Evolutionary conservation across 805 yeast species (phyloP).

Genomic region (Metschnikowia kunwiensis): DNA sequence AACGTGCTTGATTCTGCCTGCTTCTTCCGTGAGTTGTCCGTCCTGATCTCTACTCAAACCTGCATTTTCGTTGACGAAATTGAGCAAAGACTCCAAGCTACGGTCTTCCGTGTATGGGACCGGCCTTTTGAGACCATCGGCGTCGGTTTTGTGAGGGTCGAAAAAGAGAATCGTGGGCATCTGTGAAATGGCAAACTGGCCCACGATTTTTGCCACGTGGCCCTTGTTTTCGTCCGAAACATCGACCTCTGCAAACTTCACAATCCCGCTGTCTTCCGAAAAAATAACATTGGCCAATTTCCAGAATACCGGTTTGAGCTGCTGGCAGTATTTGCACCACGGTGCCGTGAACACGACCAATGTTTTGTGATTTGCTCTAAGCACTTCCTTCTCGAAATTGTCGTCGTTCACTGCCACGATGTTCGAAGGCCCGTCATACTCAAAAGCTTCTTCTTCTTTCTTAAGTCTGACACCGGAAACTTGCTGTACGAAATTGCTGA

Average conservation of each 20-base stretch:
- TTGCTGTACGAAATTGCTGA: constrained; percentile 51
- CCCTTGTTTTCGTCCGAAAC: constrained; percentile 12
- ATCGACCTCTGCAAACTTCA: constrained; percentile 39
- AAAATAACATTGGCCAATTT: constrained; percentile 48
- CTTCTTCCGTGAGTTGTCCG: constrained; percentile 30
- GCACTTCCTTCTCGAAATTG: constrained; percentile 43
- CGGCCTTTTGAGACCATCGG: constrained; percentile 27
- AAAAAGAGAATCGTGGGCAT: constrained; percentile 59
- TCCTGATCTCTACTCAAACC: constrained; percentile 30
- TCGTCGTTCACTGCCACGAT: constrained; percentile 14
- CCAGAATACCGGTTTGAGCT: constrained; percentile 49
- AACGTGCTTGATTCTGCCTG: constrained; percentile 30
- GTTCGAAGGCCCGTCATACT: constrained; percentile 3
- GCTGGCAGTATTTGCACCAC: constrained; percentile 60
- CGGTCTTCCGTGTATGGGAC: constrained; percentile 25
- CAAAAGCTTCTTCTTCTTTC: constrained; percentile 5
- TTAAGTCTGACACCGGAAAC: constrained; percentile 27
- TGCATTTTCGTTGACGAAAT: constrained; percentile 27
- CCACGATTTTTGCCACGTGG: constrained; percentile 14
- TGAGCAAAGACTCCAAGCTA: constrained; percentile 21
- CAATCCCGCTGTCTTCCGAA: constrained; percentile 32
- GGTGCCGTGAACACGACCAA: constrained; percentile 57
- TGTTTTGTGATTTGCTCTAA: constrained; percentile 25
- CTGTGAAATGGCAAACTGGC: constrained; percentile 38
- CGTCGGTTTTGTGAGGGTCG: constrained; percentile 24